phyloP scores from a whole-genome alignment of 192 early-diverging fungal genomes.

The Coemansia guatemalensis region DNA sequence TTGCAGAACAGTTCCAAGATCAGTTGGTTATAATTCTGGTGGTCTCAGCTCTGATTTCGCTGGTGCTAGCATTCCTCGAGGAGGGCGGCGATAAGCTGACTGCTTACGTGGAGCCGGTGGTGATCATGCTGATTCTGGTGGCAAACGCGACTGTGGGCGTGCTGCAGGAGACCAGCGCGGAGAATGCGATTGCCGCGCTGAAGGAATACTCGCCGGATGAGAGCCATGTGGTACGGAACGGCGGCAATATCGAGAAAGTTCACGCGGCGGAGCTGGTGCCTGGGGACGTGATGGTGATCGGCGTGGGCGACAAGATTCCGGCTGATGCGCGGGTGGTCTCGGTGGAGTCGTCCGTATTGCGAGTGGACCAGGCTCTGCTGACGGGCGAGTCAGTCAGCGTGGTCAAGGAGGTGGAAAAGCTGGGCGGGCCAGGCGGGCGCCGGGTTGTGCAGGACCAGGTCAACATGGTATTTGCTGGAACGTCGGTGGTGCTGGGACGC shows the following conservation, averaged over 20 bases:
- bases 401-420: slow-evolving; percentile 66
- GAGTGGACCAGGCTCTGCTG: slow-evolving; percentile 91
- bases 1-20: slow-evolving; percentile 98
- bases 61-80: slow-evolving; percentile 91
- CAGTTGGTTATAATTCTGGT: slow-evolving; percentile 97
- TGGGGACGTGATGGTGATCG: slow-evolving; percentile 92
- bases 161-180: slow-evolving; percentile 93
- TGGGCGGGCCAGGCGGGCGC: slow-evolving; percentile 21
- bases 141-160: slow-evolving; percentile 98
- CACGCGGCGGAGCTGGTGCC: slow-evolving; percentile 83
- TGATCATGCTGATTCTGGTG: slow-evolving; percentile 96
- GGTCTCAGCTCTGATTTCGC: slow-evolving; percentile 85
- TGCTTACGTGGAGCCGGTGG: slow-evolving; percentile 97
- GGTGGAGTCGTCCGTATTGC: slow-evolving; percentile 84
- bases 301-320: slow-evolving; percentile 95
- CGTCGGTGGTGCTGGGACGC: slow-evolving; percentile 91
- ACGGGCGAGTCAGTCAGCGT: slow-evolving; percentile 96
- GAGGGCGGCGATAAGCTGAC: slow-evolving; percentile 67
- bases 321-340: slow-evolving; percentile 87
- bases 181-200: slow-evolving; percentile 97
- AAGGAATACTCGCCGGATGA: slow-evolving; percentile 96
- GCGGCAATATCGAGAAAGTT: slow-evolving; percentile 60
- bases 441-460: slow-evolving; percentile 95
- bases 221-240: slow-evolving; percentile 85
- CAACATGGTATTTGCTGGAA: slow-evolving; percentile 98